phyloP scores from a whole-genome alignment of 768 basidiomycete genomes.

The Naematelia aurantialba region DNA sequence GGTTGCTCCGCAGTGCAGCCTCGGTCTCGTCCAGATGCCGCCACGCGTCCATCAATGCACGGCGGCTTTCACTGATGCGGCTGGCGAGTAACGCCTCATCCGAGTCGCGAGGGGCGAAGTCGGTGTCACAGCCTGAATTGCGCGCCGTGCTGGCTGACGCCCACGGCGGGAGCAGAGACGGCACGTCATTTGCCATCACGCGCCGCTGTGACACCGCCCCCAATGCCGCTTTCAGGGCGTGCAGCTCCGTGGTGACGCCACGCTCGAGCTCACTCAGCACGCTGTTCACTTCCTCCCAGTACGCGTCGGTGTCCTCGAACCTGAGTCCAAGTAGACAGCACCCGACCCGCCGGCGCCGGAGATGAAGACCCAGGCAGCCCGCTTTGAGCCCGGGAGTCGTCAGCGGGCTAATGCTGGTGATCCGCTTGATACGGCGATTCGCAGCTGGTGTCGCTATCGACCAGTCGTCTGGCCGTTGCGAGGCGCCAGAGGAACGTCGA shows the following conservation, averaged over 20 bases:
- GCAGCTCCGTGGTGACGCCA: background rate
- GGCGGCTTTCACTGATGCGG: conserved; percentile 11
- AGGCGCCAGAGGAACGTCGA: conserved; percentile 8
- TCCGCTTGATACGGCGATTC: conserved; percentile 10
- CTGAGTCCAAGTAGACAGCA: conserved; percentile 45
- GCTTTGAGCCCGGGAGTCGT: conserved; percentile 40
- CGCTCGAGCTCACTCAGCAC: conserved; percentile 9
- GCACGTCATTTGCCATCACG: background rate
- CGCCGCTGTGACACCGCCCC: conserved; percentile 15
- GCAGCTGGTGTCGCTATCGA: background rate
- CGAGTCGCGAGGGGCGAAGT: conserved; percentile 18
- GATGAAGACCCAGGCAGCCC: conserved; percentile 37
- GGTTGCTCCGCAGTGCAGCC: background rate
- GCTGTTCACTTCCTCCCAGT: conserved; percentile 24
- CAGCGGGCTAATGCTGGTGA: conserved; percentile 26
- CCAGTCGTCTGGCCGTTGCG: background rate
- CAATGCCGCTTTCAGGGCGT: conserved; percentile 16
- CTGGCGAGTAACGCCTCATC: conserved; percentile 23
- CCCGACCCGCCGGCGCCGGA: conserved; percentile 35
- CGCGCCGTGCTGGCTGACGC: background rate
- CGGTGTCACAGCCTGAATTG: background rate
- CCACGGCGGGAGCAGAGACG: background rate
- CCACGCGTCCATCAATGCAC: conserved; percentile 3
- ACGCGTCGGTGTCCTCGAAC: conserved; percentile 18
- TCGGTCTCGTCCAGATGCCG: background rate